These are phyloP conservation scores for Eimeria tenella DNA, from an alignment of 169 alveolate species.

Conservation along the genomic window DNA sequence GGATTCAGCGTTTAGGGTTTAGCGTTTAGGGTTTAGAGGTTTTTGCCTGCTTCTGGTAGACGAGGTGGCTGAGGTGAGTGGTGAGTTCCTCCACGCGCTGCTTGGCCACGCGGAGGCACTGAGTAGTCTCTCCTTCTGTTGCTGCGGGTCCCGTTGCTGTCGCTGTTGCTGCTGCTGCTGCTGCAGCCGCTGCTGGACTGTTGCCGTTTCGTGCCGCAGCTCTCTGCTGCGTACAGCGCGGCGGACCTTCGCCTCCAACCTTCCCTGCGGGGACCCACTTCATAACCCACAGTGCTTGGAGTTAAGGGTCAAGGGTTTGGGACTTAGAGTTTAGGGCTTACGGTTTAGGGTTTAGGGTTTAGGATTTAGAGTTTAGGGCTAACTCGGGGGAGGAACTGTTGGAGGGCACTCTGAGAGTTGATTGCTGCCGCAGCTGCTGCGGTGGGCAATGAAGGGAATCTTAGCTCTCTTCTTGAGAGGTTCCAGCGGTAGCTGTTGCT, in stretches of 20 bases:
- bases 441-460: not conserved
- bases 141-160: not conserved
- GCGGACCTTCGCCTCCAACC: not conserved
- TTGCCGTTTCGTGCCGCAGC: not conserved
- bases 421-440: conserved; percentile 8
- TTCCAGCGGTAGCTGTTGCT: not conserved
- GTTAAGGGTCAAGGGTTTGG: conserved; percentile 24
- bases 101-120: not conserved
- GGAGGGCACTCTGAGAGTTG: not conserved
- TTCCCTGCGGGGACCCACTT: not conserved
- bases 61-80: not conserved
- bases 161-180: not conserved
- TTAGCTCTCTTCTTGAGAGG: not conserved
- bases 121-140: not conserved
- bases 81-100: not conserved
- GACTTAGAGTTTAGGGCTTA: not conserved
- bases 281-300: not conserved
- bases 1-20: no score
- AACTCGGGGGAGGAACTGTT: not conserved
- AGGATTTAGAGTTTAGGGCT: conserved; percentile 40
- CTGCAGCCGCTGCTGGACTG: not conserved
- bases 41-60: not conserved
- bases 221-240: not conserved
- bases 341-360: conserved; percentile 40
- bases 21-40: no score